A percentile compares a stretch with the other conserved stretches of the same genome.
Conservation (phyloP, 208 protist genomes). For the Trypanosoma cruzi region DNA sequence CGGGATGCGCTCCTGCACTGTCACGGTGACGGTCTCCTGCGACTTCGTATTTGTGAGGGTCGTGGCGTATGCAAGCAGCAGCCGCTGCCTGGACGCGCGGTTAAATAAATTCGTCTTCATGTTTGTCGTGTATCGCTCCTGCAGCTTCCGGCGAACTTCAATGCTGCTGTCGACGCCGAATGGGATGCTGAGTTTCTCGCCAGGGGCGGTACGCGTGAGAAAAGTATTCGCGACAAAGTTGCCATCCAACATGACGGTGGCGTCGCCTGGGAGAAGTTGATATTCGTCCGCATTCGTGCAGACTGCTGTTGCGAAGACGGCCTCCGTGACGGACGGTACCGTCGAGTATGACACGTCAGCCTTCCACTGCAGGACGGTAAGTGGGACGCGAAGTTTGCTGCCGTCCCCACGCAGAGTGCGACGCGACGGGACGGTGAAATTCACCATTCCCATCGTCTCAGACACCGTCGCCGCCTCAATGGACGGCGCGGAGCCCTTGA, state of each 20-base stretch:
- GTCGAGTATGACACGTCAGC: constrained; percentile 27
- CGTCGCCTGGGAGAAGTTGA: constrained; percentile 23
- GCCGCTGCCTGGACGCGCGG: constrained; percentile 17
- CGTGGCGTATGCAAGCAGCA: constrained; percentile 21
- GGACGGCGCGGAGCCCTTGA: not conserved
- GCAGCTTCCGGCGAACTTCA: constrained; percentile 22
- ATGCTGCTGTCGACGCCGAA: constrained; percentile 35
- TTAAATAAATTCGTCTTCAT: constrained; percentile 17
- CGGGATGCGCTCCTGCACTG: constrained; percentile 27
- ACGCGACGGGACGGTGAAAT: constrained; percentile 23
- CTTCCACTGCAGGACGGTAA: constrained; percentile 21
- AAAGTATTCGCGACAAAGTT: constrained; percentile 30
- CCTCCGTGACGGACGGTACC: constrained; percentile 18
- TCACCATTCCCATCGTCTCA: constrained; percentile 20
- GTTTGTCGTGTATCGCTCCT: constrained; percentile 8
- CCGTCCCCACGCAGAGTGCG: constrained; percentile 19
- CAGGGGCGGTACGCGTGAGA: constrained; percentile 22
- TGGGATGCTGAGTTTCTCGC: constrained; percentile 24
- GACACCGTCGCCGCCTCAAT: constrained; percentile 1
- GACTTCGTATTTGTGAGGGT: constrained; percentile 29
- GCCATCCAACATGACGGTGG: constrained; percentile 27
- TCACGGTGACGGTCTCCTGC: constrained; percentile 19
- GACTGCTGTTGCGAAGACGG: constrained; percentile 26
- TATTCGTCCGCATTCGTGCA: constrained; percentile 30
- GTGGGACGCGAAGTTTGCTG: constrained; percentile 18